These are phyloP conservation scores for Balamuthia mandrillaris DNA, from an alignment of 208 protist species.

Conservation along the genomic window DNA sequence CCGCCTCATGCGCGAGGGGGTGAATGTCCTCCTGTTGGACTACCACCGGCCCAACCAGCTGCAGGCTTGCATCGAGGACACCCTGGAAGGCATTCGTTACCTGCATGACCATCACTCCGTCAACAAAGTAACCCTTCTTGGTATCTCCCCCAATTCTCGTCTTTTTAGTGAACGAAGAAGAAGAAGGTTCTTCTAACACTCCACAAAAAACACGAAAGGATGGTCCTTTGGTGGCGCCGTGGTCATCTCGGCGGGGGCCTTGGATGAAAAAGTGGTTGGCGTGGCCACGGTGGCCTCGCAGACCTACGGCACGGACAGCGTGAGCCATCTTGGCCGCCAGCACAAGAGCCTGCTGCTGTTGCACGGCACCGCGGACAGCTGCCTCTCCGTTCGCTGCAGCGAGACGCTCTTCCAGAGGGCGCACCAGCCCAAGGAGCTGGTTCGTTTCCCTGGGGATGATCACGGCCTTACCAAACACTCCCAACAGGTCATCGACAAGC, in stretches of 20 bases:
- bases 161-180: no score
- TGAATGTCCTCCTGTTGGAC: neutral
- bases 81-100: neutral
- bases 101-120: neutral
- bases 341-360: neutral
- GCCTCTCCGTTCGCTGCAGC: neutral
- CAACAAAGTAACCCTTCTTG: neutral
- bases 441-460: constrained; percentile 1
- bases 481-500: neutral
- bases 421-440: neutral
- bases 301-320: neutral
- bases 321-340: neutral
- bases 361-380: neutral
- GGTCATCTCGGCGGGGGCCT: neutral
- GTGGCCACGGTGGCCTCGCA: constrained; percentile 13
- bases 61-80: neutral
- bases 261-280: constrained; percentile 16
- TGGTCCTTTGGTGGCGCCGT: constrained; percentile 29
- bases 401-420: neutral
- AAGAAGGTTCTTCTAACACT: neutral
- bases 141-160: neutral
- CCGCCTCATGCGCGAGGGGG: neutral
- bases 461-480: neutral
- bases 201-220: neutral
- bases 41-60: neutral